Conservation (phyloP, 1,284 basidiomycete species). For the Phenoliferia sp. region DNA sequence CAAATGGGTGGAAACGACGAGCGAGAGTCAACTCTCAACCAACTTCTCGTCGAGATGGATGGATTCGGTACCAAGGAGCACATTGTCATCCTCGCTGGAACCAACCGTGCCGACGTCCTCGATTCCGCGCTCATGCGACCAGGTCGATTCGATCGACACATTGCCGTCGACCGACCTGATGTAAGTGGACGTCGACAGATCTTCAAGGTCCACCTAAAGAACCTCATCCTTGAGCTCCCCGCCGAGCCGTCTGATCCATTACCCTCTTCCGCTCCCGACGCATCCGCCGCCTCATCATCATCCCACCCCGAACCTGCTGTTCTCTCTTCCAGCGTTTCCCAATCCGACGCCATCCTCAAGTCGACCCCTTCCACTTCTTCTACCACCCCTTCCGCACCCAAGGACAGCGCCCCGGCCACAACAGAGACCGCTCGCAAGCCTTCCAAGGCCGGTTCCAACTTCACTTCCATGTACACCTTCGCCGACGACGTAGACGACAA, state of each 20-base stretch:
- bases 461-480: conserved; percentile 33
- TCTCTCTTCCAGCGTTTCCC: not conserved
- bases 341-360: conserved; percentile 2
- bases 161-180: conserved; percentile 91
- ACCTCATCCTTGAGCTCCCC: conserved; percentile 49
- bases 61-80: conserved; percentile 95
- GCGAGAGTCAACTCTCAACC: conserved; percentile 95
- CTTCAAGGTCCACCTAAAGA: conserved; percentile 86
- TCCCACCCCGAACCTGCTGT: not conserved
- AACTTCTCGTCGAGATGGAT: conserved; percentile 98
- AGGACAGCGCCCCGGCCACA: not conserved
- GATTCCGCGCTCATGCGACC: conserved; percentile 93
- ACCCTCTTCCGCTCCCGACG: not conserved
- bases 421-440: conserved; percentile 4
- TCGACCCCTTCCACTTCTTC: conserved; percentile 3
- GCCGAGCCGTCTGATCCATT: conserved; percentile 1
- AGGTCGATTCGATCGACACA: conserved; percentile 95
- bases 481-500: conserved; percentile 29
- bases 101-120: conserved; percentile 93
- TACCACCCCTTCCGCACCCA: not conserved
- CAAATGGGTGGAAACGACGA: conserved; percentile 92
- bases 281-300: not conserved
- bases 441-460: conserved; percentile 20
- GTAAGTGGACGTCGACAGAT: conserved; percentile 90
- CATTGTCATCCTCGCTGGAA: conserved; percentile 93